Evolutionary conservation across 2,329 filamentous ascomycete genomes (phyloP), one percentile per base, ranked within the genome.

Genomic region (Ophidiomyces ophidiicola): DNA sequence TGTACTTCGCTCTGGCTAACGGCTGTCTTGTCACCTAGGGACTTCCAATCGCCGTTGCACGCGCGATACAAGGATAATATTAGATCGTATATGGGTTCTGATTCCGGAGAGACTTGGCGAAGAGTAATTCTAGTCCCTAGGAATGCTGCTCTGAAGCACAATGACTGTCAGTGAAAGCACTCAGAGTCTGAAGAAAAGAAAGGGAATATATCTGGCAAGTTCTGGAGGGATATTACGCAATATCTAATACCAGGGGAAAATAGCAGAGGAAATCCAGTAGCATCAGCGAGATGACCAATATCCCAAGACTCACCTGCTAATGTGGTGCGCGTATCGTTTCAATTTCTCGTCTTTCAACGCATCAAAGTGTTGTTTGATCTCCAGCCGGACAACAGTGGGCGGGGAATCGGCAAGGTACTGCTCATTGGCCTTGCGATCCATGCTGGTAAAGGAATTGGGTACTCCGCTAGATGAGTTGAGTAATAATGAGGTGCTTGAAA

Each of bases 351-450:
- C 58, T 25, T 60, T 61, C 31, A 69, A 53, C 5, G 61, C 76
- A 40, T 88, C 81, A 53, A 96, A 98, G 63, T 96, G 88, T 57
- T 85, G 82, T 64, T 85, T 85, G 59, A 96, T 90, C 59, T 85
- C 80, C 35, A 98, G 74, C 33, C 80, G 77, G 43, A 94, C 88
- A 41, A 94, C 76, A 34, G 79, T 82, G 1, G 90, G 90, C 32
- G 90, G 90, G 47, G 80, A 79, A 62, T 98, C 90, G 32, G 90
- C 87, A 45, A 93, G 72, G 60, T 93, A 94, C 57, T 93, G 81
- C 41, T 64, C 56, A 44, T 60, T 64, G 31, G 56, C 53, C 35
- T 55, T 57, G 32, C 53, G 52, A 50, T 66, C 60, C 62, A 66
- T 65, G 36, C 30, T 53, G 28, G 29, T 43, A 44, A 37, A 39